Percentiles rank a stretch among this genome's conserved stretches.
phyloP scores from a whole-genome alignment of 345 rosid species.

The Dipteronia sinensis region DNA sequence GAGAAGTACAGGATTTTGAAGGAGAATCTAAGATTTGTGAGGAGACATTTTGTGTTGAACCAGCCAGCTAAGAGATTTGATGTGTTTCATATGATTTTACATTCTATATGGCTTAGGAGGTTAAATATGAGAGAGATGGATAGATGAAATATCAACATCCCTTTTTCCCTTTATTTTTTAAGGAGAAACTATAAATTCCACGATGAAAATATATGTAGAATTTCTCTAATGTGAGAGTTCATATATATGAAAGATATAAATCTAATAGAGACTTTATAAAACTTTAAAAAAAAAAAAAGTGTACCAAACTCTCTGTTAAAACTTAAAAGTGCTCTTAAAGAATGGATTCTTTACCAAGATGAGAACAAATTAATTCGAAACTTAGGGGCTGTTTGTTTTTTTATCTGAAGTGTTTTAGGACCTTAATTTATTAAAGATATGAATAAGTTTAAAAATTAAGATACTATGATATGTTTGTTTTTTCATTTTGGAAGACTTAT shows the following conservation, averaged over 20 bases:
- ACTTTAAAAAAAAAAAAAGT: not conserved
- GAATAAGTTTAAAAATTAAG: too few relatives aligned
- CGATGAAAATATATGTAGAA: not conserved
- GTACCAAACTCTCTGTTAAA: not conserved
- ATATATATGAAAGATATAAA: not conserved
- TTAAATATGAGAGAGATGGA: constrained; percentile 49
- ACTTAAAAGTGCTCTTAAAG: too few relatives aligned
- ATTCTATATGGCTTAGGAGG: constrained; percentile 92
- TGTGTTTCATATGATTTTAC: constrained; percentile 78
- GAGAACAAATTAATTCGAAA: too few relatives aligned
- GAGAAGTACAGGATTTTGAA: constrained; percentile 54
- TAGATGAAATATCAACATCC: constrained; percentile 14
- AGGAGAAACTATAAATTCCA: not conserved
- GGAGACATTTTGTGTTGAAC: constrained; percentile 74
- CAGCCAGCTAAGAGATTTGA: constrained; percentile 75
- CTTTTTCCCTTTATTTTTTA: not conserved
- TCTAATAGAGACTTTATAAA: not conserved
- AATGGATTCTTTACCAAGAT: too few relatives aligned
- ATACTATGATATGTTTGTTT: too few relatives aligned
- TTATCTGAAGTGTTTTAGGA: too few relatives aligned
- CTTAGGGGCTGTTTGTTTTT: too few relatives aligned
- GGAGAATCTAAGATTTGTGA: constrained; percentile 53
- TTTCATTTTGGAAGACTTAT: too few relatives aligned
- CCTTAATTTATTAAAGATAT: too few relatives aligned
- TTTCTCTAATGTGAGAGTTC: not conserved